Evolutionary conservation across 495 filamentous ascomycete species (phyloP).

Genomic region (Annulohypoxylon moriforme): DNA sequence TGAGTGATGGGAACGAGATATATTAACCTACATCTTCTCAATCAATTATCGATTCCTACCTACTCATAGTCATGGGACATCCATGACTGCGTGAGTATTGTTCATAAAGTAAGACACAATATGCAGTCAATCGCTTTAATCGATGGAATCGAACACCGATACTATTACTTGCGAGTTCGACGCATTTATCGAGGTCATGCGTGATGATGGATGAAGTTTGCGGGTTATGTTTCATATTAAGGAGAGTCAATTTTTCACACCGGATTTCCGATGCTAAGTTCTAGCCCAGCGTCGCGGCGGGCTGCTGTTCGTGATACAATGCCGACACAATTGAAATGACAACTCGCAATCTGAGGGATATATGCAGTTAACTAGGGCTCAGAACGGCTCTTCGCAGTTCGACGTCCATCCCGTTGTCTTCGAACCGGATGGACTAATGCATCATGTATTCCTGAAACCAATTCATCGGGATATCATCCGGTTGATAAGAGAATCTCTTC

Average conservation of each 20-base stretch:
- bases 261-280: not conserved
- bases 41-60: not conserved
- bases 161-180: not conserved
- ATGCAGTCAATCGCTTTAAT: not conserved
- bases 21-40: not conserved
- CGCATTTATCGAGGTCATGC: not conserved
- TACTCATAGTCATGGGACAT: not conserved
- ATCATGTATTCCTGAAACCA: slow-evolving; percentile 8
- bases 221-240: not conserved
- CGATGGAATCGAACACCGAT: not conserved
- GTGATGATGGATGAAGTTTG: not conserved
- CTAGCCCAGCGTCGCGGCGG: not conserved
- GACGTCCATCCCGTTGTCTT: not conserved
- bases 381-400: slow-evolving; percentile 8
- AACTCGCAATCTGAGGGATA: not conserved
- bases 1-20: not conserved
- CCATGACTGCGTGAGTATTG: no score
- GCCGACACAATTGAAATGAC: not conserved
- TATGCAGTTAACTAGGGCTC: not conserved
- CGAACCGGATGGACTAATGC: not conserved
- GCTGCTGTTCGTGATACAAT: not conserved
- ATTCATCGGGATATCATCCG: not conserved
- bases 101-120: not conserved
- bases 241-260: not conserved
- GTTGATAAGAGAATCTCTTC: not conserved